Conservation (phyloP, 225 moss, liverwort and hornwort genomes). For the Ulota crispa region DNA sequence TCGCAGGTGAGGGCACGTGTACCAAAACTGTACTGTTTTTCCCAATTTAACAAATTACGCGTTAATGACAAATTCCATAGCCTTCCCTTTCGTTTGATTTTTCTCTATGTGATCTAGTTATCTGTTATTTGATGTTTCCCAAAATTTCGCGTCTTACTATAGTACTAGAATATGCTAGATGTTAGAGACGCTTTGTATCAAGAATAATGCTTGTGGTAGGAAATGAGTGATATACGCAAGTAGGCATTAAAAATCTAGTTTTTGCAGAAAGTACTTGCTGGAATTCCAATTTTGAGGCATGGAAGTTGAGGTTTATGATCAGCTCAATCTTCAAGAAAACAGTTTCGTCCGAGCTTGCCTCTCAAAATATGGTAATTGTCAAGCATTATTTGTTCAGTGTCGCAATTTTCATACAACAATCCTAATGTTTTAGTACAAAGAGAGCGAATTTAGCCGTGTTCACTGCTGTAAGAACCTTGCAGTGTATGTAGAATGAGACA, state of each 20-base stretch:
- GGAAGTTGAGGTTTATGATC: conserved; percentile 32
- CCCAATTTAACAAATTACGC: too few relatives aligned
- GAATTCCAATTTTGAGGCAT: neutral
- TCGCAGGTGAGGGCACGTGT: too few relatives aligned
- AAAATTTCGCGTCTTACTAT: neutral
- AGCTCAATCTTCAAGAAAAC: conserved; percentile 31
- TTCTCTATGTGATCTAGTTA: neutral
- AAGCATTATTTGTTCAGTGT: neutral
- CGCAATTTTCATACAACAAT: neutral
- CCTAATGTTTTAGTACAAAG: neutral
- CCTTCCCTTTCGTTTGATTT: neutral
- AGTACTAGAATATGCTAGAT: neutral
- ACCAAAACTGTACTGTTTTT: too few relatives aligned
- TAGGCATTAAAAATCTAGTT: neutral
- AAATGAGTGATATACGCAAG: neutral
- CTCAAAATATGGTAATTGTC: conserved; percentile 26
- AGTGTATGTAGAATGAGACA: neutral
- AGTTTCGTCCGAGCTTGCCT: conserved; percentile 22
- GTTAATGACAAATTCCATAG: neutral
- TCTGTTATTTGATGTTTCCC: neutral
- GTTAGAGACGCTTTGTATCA: neutral
- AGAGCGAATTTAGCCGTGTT: neutral
- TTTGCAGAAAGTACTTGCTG: neutral
- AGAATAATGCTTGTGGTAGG: neutral
- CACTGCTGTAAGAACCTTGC: neutral